A percentile compares a stretch with the other conserved stretches of the same genome.
Evolutionary conservation across 2,329 filamentous ascomycete species (phyloP).

Genomic region (Westerdykella aurantiaca): DNA sequence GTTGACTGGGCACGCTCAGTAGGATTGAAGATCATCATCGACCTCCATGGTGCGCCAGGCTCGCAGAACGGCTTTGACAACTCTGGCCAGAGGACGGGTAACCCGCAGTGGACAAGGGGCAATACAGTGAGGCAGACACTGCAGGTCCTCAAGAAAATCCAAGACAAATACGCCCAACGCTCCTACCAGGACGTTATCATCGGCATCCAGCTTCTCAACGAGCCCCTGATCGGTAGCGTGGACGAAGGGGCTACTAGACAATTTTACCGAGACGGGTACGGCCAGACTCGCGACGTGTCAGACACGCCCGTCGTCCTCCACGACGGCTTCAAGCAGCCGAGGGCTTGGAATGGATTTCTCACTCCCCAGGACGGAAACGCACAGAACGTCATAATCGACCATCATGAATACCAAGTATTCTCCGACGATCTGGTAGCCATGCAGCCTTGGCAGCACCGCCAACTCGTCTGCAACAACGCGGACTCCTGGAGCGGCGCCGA

Average conservation of each 20-base stretch:
- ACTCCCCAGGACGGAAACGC: constrained; percentile 46
- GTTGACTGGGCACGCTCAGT: constrained; percentile 52
- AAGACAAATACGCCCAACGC: constrained; percentile 51
- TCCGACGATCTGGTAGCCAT: constrained; percentile 46
- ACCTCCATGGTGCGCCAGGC: constrained; percentile 53
- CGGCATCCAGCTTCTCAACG: constrained; percentile 54
- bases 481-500: constrained; percentile 48
- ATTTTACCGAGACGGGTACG: constrained; percentile 53
- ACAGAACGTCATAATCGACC: constrained; percentile 56
- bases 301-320: constrained; percentile 52
- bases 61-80: constrained; percentile 60
- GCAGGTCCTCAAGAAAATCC: constrained; percentile 52
- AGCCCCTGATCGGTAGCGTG: constrained; percentile 47
- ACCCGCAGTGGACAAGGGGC: constrained; percentile 43
- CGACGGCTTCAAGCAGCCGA: constrained; percentile 51
- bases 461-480: constrained; percentile 52
- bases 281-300: constrained; percentile 41
- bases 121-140: constrained; percentile 49
- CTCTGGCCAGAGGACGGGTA: constrained; percentile 47
- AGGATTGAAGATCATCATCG: constrained; percentile 53
- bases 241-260: constrained; percentile 44
- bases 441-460: constrained; percentile 49
- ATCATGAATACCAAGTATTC: constrained; percentile 66
- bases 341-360: constrained; percentile 58
- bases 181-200: constrained; percentile 55